Evolutionary conservation across 306 rosid species (phyloP).

Genomic region (Quercus glauca): DNA sequence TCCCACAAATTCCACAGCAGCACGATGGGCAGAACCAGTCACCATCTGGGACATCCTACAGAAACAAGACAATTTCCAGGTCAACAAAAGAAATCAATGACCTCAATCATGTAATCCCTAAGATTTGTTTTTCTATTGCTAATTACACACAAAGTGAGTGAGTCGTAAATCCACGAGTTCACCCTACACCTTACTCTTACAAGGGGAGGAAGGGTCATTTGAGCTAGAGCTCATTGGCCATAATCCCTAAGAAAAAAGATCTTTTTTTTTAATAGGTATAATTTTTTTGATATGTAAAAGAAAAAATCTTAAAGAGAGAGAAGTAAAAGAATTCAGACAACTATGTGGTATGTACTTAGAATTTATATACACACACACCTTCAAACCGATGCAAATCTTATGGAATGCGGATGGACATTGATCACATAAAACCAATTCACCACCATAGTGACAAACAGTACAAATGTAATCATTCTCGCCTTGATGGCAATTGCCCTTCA

Average conservation of each 20-base stretch:
- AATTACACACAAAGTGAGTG: no score
- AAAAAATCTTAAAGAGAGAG: background rate
- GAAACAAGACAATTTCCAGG: constrained; percentile 18
- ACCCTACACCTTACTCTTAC: no score
- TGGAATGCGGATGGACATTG: constrained; percentile 82
- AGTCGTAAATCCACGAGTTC: no score
- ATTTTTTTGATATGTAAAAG: no score
- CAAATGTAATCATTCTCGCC: constrained; percentile 70
- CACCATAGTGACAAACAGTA: constrained; percentile 80
- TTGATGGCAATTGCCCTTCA: constrained; percentile 17
- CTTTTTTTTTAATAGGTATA: no score
- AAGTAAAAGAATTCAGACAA: background rate
- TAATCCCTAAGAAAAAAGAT: no score
- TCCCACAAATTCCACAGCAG: constrained; percentile 62
- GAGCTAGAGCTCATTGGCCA: no score
- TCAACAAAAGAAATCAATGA: constrained; percentile 22
- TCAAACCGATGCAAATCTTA: constrained; percentile 56
- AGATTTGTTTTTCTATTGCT: background rate
- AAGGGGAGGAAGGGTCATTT: no score
- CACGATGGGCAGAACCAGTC: constrained; percentile 94
- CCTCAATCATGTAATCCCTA: constrained; percentile 18
- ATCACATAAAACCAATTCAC: constrained; percentile 79
- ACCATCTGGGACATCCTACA: constrained; percentile 74
- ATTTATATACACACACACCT: constrained; percentile 37
- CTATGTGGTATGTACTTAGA: background rate